Evolutionary conservation across 2,329 filamentous ascomycete species (phyloP).

Genomic region (Camptophora hylomeconis): DNA sequence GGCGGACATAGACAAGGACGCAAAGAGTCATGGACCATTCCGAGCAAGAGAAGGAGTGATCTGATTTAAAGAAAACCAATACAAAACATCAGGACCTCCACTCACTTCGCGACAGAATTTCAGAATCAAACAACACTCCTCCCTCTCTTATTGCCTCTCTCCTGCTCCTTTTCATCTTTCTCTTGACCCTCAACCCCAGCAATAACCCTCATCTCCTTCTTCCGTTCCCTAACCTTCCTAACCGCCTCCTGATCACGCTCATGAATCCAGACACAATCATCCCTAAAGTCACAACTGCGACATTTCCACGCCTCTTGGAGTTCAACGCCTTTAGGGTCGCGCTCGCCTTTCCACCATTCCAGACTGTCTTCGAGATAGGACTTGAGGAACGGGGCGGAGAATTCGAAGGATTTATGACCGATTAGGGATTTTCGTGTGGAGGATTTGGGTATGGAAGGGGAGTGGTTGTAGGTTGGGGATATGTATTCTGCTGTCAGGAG

Average conservation of each 20-base stretch:
- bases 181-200: slow-evolving; percentile 11
- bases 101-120: too few species aligned
- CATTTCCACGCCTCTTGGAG: slow-evolving; percentile 87
- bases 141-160: slow-evolving; percentile 1
- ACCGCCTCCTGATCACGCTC: slow-evolving; percentile 50
- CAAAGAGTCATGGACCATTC: too few species aligned
- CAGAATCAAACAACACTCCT: too few species aligned
- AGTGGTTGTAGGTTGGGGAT: slow-evolving; percentile 21
- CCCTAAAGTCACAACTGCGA: slow-evolving; percentile 66
- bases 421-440: slow-evolving; percentile 22
- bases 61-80: too few species aligned
- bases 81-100: too few species aligned
- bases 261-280: slow-evolving; percentile 65
- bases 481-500: slow-evolving; percentile 32
- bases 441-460: slow-evolving; percentile 5
- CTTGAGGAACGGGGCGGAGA: slow-evolving; percentile 51
- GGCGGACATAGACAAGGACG: too few species aligned
- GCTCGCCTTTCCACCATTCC: slow-evolving; percentile 75
- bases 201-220: slow-evolving; percentile 18
- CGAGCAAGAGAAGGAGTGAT: too few species aligned
- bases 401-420: slow-evolving; percentile 49
- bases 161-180: slow-evolving; percentile 2
- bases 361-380: slow-evolving; percentile 57
- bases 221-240: slow-evolving; percentile 25
- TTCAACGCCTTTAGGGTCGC: slow-evolving; percentile 59